phyloP scores from a whole-genome alignment of 768 basidiomycete species.

The Coprinopsis cinerea region DNA sequence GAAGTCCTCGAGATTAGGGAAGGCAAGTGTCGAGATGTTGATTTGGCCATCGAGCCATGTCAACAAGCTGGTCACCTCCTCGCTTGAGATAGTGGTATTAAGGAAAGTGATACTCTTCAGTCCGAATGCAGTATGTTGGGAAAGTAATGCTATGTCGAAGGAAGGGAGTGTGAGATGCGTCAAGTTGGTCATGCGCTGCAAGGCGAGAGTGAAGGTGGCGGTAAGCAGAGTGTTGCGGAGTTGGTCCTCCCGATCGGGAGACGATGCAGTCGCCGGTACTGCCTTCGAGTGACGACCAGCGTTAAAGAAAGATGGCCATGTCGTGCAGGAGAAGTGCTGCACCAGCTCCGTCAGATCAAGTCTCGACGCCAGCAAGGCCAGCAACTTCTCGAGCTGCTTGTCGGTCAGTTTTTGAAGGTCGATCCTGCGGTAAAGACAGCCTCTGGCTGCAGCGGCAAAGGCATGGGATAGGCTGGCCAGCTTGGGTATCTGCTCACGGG shows the following conservation, averaged over 20 bases:
- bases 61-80: slow-evolving; percentile 30
- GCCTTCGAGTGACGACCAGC: slow-evolving; percentile 9
- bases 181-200: slow-evolving; percentile 42
- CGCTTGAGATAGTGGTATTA: slow-evolving; percentile 22
- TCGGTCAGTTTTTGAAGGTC: slow-evolving; percentile 28
- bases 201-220: slow-evolving; percentile 36
- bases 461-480: slow-evolving; percentile 27
- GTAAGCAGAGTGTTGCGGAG: slow-evolving; percentile 27
- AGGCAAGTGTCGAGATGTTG: slow-evolving; percentile 32
- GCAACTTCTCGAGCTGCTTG: slow-evolving; percentile 27
- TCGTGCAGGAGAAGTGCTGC: slow-evolving; percentile 31
- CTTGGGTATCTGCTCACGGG: slow-evolving; percentile 23
- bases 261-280: neutral
- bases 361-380: slow-evolving; percentile 32
- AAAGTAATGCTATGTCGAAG: slow-evolving; percentile 37
- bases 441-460: slow-evolving; percentile 28
- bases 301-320: slow-evolving; percentile 38
- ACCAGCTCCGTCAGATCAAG: slow-evolving; percentile 36
- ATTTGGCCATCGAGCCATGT: slow-evolving; percentile 39
- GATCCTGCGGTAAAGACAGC: slow-evolving; percentile 27
- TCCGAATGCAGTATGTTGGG: slow-evolving; percentile 37
- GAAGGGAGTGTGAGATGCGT: slow-evolving; percentile 34
- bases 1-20: slow-evolving; percentile 29
- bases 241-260: slow-evolving; percentile 15
- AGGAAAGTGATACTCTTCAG: slow-evolving; percentile 34